Evolutionary conservation across 768 basidiomycete genomes (phyloP).

Genomic region (Boletus barrowsii): DNA sequence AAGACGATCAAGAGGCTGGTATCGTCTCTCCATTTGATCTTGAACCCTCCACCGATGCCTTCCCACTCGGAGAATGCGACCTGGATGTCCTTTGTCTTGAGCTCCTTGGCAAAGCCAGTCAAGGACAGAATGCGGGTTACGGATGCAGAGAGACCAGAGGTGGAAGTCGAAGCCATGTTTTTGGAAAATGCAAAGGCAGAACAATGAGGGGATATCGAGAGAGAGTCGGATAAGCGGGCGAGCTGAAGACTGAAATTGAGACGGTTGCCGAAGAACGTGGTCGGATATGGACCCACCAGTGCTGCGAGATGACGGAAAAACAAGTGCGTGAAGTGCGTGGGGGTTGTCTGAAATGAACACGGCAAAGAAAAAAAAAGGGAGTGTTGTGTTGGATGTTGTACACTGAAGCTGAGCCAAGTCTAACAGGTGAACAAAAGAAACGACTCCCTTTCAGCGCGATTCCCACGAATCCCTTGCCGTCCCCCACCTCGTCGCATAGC

Average conservation of each 20-base stretch:
- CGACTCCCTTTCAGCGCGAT: neutral
- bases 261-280: slow-evolving; percentile 33
- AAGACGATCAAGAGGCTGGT: slow-evolving; percentile 95
- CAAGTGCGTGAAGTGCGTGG: slow-evolving; percentile 10
- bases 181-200: slow-evolving; percentile 3
- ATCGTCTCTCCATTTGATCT: slow-evolving; percentile 99
- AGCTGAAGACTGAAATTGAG: slow-evolving; percentile 12
- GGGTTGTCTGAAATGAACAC: neutral
- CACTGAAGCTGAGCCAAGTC: slow-evolving; percentile 5
- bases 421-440: slow-evolving; percentile 18
- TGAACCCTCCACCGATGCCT: slow-evolving; percentile 82
- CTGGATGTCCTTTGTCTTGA: slow-evolving; percentile 98
- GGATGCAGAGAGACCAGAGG: slow-evolving; percentile 85
- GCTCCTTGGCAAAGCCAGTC: slow-evolving; percentile 89
- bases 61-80: slow-evolving; percentile 89
- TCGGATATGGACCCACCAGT: slow-evolving; percentile 4
- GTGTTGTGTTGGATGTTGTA: slow-evolving; percentile 30
- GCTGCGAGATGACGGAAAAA: neutral
- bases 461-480: slow-evolving; percentile 18
- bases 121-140: slow-evolving; percentile 94
- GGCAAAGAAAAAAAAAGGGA: slow-evolving; percentile 15
- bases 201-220: slow-evolving; percentile 7
- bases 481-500: neutral
- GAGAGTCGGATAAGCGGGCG: slow-evolving; percentile 14
- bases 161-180: slow-evolving; percentile 60